Conservation (phyloP, 2,329 filamentous ascomycete species). For the Stachybotrys chartarum region DNA sequence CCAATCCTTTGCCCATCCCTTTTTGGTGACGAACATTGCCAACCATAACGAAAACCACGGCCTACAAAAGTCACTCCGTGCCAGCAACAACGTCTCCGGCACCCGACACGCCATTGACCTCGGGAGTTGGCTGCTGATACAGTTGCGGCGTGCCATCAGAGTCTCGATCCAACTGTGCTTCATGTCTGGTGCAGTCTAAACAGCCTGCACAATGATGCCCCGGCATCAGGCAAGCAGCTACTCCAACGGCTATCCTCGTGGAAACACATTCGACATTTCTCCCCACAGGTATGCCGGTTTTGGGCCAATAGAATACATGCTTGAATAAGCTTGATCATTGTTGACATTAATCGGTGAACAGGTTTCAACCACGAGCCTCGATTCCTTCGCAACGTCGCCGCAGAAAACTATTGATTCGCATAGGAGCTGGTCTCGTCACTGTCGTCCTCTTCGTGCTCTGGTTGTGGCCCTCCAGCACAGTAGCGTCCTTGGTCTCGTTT, state of each 20-base stretch:
- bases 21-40: no score
- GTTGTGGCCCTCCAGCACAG: constrained; percentile 61
- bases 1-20: no score
- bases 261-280: constrained; percentile 77
- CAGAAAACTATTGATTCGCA: constrained; percentile 62
- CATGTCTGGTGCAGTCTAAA: constrained; percentile 5
- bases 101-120: no score
- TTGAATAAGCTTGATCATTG: neutral
- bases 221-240: constrained; percentile 70
- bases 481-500: constrained; percentile 57
- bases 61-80: no score
- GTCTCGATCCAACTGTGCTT: neutral
- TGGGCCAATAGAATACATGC: no score
- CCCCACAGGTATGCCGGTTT: constrained; percentile 65
- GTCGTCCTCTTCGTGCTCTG: constrained; percentile 65
- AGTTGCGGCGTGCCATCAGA: no score
- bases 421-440: constrained; percentile 52
- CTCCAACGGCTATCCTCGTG: constrained; percentile 75
- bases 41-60: no score
- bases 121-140: no score
- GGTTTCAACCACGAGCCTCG: constrained; percentile 75
- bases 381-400: constrained; percentile 64
- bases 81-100: no score
- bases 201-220: constrained; percentile 65
- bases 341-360: constrained; percentile 6